These are phyloP conservation scores for Zymoseptoria pseudotritici DNA, from an alignment of 2,329 filamentous ascomycete species.

Conservation along the genomic window DNA sequence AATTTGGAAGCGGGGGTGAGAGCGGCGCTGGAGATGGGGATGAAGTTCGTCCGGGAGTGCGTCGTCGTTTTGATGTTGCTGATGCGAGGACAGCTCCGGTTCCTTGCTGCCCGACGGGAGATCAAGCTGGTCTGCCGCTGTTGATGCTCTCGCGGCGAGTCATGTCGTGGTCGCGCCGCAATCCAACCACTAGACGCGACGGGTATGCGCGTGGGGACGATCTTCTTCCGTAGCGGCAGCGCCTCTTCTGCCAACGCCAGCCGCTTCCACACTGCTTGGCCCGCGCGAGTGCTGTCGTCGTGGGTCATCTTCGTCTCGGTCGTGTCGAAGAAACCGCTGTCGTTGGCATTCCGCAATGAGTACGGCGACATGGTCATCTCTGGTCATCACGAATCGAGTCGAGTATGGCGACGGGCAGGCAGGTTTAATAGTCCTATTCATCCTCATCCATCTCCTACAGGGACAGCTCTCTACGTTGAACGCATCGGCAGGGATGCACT, in stretches of 20 bases:
- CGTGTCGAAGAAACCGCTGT: background rate
- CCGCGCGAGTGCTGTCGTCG: background rate
- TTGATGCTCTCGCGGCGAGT: background rate
- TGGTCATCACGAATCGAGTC: background rate
- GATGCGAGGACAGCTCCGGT: background rate
- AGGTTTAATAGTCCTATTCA: background rate
- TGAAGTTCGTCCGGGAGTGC: too few relatives aligned
- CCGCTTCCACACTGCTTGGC: background rate
- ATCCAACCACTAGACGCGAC: background rate
- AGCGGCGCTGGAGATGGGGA: background rate
- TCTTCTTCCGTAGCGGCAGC: background rate
- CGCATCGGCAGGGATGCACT: background rate
- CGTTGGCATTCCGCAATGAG: background rate
- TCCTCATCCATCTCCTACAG: background rate
- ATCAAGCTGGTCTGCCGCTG: background rate
- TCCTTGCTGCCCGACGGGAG: background rate
- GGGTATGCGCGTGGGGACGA: background rate
- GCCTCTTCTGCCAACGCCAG: background rate
- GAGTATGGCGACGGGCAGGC: background rate
- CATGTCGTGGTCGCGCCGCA: background rate
- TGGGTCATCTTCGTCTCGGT: background rate
- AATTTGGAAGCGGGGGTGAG: background rate
- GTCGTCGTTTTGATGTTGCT: background rate
- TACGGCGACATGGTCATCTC: background rate
- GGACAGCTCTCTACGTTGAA: background rate